Base-by-base conservation (phyloP, 208 protist species). In the Acanthamoeba healyi region DNA sequence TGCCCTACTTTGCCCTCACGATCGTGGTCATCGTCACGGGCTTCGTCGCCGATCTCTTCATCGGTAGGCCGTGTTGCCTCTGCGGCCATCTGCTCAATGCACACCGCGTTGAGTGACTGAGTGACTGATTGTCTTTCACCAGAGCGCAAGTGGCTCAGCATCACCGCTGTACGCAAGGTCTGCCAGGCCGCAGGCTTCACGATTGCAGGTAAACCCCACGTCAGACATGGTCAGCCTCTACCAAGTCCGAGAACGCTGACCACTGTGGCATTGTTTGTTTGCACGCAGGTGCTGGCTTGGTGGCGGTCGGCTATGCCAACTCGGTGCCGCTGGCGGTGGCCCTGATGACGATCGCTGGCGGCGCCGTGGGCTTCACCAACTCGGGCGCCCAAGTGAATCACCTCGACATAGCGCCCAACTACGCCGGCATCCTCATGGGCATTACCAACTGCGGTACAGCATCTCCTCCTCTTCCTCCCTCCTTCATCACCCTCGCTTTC, bases 331-430 rank as follows among this genome's bases (percentile, higher is more conserved):
- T 56, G n/a, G 65, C 63, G 5, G 88, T 93, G 44, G 67, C 88
- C 14, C 24, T 93, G 14, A 93, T 93, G 88, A 93, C 88, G 19
- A 93, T 93, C 22, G 58, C 88, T 26, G 65, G 42, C 26, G 88
- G 88, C 2, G 58, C 65, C 22, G 51, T 74, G 42, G 88, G 88
- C 1, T 81, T 93, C 58, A 61, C 63, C 40, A 93, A 38, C 65
- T 44, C 40, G 14, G 88, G 88, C 51, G 79, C 81, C 19, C 88
- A 93, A 29, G 88, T 93, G 44, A 91, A 93, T 32, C 88, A 93
- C 24, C 65, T 93, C 19, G 88, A 93, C 42, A 93, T 93, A n/a
- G 88, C 88, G 63, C 88, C 88, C 61, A 82, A 42, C 42, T 93
- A 93, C 15, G 65, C 63, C 4, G 88, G 88, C 58, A 74, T 93